Evolutionary conservation across 2,329 filamentous ascomycete species (phyloP).

Genomic region (Thermothelomyces thermophilus): DNA sequence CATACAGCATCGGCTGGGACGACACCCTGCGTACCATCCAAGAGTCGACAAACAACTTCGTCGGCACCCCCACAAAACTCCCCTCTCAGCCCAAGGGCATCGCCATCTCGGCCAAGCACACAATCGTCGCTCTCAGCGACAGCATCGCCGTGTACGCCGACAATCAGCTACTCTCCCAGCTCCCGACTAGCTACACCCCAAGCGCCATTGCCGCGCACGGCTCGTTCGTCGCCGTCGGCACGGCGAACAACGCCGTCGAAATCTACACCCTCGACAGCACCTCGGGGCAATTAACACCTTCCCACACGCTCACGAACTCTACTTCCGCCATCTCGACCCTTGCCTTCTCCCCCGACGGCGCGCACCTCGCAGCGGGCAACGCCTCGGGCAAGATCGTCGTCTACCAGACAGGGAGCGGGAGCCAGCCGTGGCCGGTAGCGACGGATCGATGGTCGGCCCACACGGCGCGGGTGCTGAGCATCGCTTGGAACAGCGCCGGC

Average conservation of each 20-base stretch:
- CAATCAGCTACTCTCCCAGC: slow-evolving; percentile 53
- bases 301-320: slow-evolving; percentile 57
- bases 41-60: slow-evolving; percentile 65
- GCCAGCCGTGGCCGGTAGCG: slow-evolving; percentile 55
- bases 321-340: slow-evolving; percentile 69
- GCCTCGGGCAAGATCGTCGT: slow-evolving; percentile 81
- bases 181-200: slow-evolving; percentile 57
- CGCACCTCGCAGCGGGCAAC: slow-evolving; percentile 74
- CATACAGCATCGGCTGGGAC: slow-evolving; percentile 92
- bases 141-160: slow-evolving; percentile 50
- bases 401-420: slow-evolving; percentile 50
- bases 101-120: slow-evolving; percentile 43
- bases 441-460: slow-evolving; percentile 66
- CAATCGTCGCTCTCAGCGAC: slow-evolving; percentile 52
- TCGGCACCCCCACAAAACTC: slow-evolving; percentile 60
- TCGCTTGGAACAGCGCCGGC: slow-evolving; percentile 70
- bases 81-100: slow-evolving; percentile 76
- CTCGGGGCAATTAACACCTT: slow-evolving; percentile 42
- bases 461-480: slow-evolving; percentile 50
- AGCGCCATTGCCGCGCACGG: slow-evolving; percentile 66
- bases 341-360: slow-evolving; percentile 75
- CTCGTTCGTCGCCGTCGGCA: slow-evolving; percentile 67
- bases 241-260: slow-evolving; percentile 64
- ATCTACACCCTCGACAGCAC: slow-evolving; percentile 63
- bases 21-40: slow-evolving; percentile 80